Percentiles rank a stretch among this genome's conserved stretches.
Conservation (phyloP, 2,329 filamentous ascomycete genomes). For the Exophiala bonariae region DNA sequence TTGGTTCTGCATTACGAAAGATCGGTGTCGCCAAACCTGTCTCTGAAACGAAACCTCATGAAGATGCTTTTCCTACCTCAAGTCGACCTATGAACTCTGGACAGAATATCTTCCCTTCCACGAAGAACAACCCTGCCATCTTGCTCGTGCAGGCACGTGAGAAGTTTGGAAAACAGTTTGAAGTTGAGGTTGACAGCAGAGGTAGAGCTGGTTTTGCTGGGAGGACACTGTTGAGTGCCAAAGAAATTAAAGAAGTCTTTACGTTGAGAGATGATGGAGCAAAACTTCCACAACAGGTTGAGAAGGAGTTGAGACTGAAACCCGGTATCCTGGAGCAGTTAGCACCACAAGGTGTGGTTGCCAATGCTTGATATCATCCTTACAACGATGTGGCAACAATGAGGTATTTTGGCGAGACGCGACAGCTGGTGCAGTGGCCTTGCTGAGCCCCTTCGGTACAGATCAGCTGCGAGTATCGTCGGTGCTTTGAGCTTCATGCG, state of each 20-base stretch:
- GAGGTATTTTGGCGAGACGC: too few species aligned
- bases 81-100: slow-evolving; percentile 31
- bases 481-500: too few species aligned
- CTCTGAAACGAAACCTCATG: slow-evolving; percentile 33
- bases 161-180: slow-evolving; percentile 52
- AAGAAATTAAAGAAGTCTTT: slow-evolving; percentile 50
- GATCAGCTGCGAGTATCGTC: too few species aligned
- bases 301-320: slow-evolving; percentile 46
- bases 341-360: slow-evolving; percentile 15
- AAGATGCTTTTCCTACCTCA: slow-evolving; percentile 31
- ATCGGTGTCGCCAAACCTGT: slow-evolving; percentile 57
- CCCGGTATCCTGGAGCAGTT: slow-evolving; percentile 40
- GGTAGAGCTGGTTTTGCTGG: slow-evolving; percentile 41
- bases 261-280: slow-evolving; percentile 48
- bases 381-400: too few species aligned
- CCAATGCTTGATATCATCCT: slow-evolving; percentile 15
- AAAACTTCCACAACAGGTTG: slow-evolving; percentile 39
- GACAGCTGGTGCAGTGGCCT: too few species aligned
- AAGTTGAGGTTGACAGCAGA: slow-evolving; percentile 54
- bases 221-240: slow-evolving; percentile 49
- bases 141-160: slow-evolving; percentile 54
- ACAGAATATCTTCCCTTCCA: slow-evolving; percentile 38
- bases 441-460: too few species aligned
- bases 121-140: slow-evolving; percentile 54
- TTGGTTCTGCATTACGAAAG: slow-evolving; percentile 75